Conservation (phyloP, 2,329 filamentous ascomycete genomes). For the Aspergillus japonicus region DNA sequence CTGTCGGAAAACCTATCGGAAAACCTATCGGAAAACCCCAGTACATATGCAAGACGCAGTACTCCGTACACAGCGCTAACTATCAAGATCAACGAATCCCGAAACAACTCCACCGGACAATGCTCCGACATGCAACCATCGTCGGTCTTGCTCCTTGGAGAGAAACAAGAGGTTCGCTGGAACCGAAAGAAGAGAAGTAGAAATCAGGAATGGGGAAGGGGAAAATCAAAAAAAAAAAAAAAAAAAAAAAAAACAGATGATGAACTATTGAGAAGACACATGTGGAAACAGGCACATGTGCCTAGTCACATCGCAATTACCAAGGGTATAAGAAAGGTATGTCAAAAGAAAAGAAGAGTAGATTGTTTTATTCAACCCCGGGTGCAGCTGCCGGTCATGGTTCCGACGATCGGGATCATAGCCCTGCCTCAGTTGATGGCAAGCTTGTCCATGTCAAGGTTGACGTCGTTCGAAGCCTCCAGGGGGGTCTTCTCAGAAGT, state of each 20-base stretch:
- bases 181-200: slow-evolving; percentile 1
- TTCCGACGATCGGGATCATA: not conserved
- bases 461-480: slow-evolving; percentile 19
- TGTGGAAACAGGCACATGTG: slow-evolving; percentile 6
- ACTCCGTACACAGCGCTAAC: slow-evolving; percentile 12
- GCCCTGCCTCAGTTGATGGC: slow-evolving; percentile 21
- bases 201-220: slow-evolving; percentile 8
- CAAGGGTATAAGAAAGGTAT: slow-evolving; percentile 21
- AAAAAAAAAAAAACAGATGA: not conserved
- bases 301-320: slow-evolving; percentile 14
- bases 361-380: slow-evolving; percentile 6
- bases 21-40: not conserved
- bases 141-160: slow-evolving; percentile 5
- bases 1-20: not conserved
- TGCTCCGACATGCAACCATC: slow-evolving; percentile 10
- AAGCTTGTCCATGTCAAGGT: slow-evolving; percentile 28
- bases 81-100: slow-evolving; percentile 5
- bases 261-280: not conserved
- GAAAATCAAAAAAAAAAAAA: slow-evolving; percentile 3
- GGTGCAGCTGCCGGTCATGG: not conserved
- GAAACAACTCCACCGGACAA: slow-evolving; percentile 13
- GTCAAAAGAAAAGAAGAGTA: slow-evolving; percentile 14
- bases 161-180: slow-evolving; percentile 10
- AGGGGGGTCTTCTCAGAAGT: slow-evolving; percentile 33
- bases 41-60: slow-evolving; percentile 11